A percentile compares a stretch with the other conserved stretches of the same genome.
Evolutionary conservation across 176 grass and related monocot genomes (phyloP).

Genomic region (Melocanna baccifera): DNA sequence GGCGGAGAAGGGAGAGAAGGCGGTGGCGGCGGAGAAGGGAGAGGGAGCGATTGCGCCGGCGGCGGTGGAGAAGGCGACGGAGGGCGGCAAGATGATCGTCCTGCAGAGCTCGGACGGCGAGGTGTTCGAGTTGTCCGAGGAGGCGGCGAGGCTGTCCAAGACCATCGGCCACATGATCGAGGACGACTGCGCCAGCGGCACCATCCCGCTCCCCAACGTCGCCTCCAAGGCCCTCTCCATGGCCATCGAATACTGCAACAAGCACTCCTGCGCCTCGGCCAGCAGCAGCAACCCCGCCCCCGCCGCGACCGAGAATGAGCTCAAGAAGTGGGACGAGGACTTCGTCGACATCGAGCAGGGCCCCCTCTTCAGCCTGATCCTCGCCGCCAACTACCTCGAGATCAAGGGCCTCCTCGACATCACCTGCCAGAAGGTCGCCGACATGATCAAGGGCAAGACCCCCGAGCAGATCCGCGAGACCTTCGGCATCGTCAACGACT

Average conservation of each 20-base stretch:
- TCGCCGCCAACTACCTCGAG: background rate
- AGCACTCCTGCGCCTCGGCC: background rate
- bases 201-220: background rate
- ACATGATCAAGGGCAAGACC: background rate
- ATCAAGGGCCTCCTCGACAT: constrained; percentile 4
- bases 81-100: background rate
- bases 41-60: background rate
- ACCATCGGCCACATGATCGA: background rate
- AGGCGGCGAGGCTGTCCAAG: background rate
- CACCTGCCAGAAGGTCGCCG: background rate
- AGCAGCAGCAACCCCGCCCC: background rate
- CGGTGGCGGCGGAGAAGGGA: background rate
- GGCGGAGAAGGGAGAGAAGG: background rate
- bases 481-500: background rate
- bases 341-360: background rate
- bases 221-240: background rate
- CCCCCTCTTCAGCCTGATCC: background rate
- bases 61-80: background rate
- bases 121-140: background rate
- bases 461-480: background rate
- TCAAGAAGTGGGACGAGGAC: background rate
- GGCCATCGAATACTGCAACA: background rate
- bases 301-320: background rate
- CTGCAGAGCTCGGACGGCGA: background rate
- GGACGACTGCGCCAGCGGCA: background rate